A percentile compares a stretch with the other conserved stretches of the same genome.
phyloP scores from a whole-genome alignment of 495 filamentous ascomycete species.

The Podospora tetraspora region DNA sequence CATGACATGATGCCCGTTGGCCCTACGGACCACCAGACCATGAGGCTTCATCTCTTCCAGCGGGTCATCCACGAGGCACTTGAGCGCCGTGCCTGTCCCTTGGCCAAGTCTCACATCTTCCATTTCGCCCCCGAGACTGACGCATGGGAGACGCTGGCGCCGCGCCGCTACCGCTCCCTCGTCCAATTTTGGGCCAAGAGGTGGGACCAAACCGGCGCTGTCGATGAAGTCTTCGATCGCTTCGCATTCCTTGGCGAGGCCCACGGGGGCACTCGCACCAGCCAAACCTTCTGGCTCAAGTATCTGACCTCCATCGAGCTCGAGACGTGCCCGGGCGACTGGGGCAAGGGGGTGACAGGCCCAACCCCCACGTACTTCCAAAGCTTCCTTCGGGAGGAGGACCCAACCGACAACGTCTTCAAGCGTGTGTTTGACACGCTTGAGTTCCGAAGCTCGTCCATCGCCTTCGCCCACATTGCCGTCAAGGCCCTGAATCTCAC shows the following conservation, averaged over 20 bases:
- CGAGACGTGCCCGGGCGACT: conserved; percentile 29
- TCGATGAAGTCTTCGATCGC: neutral
- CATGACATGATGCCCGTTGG: conserved; percentile 24
- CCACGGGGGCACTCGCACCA: conserved; percentile 30
- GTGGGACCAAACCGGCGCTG: conserved; percentile 11
- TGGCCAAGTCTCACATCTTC: conserved; percentile 13
- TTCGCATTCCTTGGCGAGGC: conserved; percentile 32
- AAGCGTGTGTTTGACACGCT: conserved; percentile 33
- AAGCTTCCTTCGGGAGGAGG: conserved; percentile 7
- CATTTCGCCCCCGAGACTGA: conserved; percentile 5
- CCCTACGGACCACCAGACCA: conserved; percentile 15
- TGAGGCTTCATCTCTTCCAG: conserved; percentile 18
- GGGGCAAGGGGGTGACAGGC: conserved; percentile 19
- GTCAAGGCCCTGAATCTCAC: conserved; percentile 28
- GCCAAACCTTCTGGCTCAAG: conserved; percentile 35
- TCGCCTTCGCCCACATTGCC: conserved; percentile 28
- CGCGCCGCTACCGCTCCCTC: conserved; percentile 17
- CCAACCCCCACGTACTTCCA: conserved; percentile 18
- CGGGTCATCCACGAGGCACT: conserved; percentile 21
- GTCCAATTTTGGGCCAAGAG: conserved; percentile 22
- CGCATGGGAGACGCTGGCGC: conserved; percentile 12
- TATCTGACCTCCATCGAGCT: conserved; percentile 32
- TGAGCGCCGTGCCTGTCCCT: conserved; percentile 14
- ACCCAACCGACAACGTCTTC: conserved; percentile 14
- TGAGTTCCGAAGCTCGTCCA: conserved; percentile 33